Evolutionary conservation across 1,284 basidiomycete species (phyloP).

Genomic region (Cutaneotrichosporon mucoides): DNA sequence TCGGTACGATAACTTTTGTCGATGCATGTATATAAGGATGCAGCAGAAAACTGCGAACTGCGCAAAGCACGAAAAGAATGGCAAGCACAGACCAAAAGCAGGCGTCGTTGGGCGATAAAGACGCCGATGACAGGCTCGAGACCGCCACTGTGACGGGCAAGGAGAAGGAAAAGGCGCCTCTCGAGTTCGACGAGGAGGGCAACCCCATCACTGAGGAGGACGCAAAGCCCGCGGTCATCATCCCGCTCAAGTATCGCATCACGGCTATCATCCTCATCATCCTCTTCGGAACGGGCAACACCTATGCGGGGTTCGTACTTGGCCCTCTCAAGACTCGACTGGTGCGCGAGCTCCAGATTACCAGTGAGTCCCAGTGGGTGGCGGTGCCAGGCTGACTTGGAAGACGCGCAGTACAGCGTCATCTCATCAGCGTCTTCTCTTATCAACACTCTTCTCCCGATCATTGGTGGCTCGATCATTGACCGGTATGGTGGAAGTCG

Average conservation of each 20-base stretch:
- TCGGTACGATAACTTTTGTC: too few species aligned
- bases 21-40: neutral
- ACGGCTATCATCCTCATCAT: conserved; percentile 34
- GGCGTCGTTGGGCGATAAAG: neutral
- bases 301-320: conserved; percentile 30
- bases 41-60: neutral
- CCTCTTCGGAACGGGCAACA: conserved; percentile 36
- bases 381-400: neutral
- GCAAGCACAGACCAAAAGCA: neutral
- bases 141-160: neutral
- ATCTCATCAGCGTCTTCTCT: conserved; percentile 45
- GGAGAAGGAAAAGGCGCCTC: neutral
- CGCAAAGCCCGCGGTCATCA: neutral
- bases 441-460: conserved; percentile 50
- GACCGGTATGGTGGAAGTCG: conserved; percentile 45
- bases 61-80: neutral
- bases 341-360: conserved; percentile 39
- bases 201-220: neutral
- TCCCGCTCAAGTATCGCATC: conserved; percentile 12
- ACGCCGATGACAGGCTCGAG: neutral
- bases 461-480: conserved; percentile 50
- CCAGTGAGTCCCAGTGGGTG: conserved; percentile 19
- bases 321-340: conserved; percentile 47
- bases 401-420: conserved; percentile 44
- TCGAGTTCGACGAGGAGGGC: neutral